Base-by-base conservation (phyloP, 805 yeast genomes). In the Saccharomycopsis microspora region DNA sequence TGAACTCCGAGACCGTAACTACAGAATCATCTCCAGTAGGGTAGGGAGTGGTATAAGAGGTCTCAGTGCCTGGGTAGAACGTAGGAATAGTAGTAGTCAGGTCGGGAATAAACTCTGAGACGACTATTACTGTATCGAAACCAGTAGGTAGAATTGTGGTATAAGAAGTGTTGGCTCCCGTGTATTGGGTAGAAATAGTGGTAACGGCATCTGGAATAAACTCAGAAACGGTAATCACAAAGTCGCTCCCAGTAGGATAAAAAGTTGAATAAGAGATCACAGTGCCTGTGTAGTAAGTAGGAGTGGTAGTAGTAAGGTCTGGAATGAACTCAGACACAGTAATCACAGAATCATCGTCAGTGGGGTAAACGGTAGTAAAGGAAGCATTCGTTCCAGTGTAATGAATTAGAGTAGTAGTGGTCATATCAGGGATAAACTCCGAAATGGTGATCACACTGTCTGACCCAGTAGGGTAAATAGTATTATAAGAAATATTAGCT, bases 11-110 rank as follows among this genome's bases (percentile, higher is more conserved):
- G 6, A 44, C 48, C 9, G 45, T 32, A n/a, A 36, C 32, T 6
- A 31, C 41, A 7, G 32, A 30, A 4, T 19, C 49, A 37, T 36
- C 35, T 27, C 49, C 49, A 46, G 47, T 46, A 5, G 46, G 33
- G 11, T 6, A 5, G 19, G 32, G n/a, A 5, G 43, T 41, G 27
- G 36, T 41, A 11, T 30, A 41, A 7, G 43, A 41, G 7, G 43
- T 41, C 6, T 11, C 19, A 5, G 34, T 5, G 8, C 36, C 36
- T 5, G 43, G 10, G 36, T 31, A 41, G 11, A 4, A 29, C 4
- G 43, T 30, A 7, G 36, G 8, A 8, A 30, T 8, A 5, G 43
- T 41, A 9, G 43, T 7, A 8, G 43, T 41, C 6, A 29, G 1
- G 7, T 30, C 8, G 10, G 43, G 43, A 31, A 41, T n/a, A 41